These are phyloP conservation scores for Claviceps capensis DNA, from an alignment of 2,329 filamentous ascomycete species.

Conservation along the genomic window DNA sequence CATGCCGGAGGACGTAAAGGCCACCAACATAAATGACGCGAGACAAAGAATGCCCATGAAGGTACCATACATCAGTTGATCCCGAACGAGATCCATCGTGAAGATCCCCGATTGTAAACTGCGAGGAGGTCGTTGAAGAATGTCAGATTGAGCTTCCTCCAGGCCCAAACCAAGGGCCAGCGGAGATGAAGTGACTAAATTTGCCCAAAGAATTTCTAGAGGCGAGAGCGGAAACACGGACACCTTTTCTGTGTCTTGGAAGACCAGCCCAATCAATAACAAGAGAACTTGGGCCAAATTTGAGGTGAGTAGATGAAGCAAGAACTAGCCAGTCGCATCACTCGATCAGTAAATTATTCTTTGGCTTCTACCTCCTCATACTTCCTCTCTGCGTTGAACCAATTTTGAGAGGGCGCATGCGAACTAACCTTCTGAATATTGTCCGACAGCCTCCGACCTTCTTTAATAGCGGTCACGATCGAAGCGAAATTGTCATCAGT, in stretches of 20 bases:
- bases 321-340: constrained; percentile 27
- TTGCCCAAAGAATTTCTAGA: constrained; percentile 64
- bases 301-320: constrained; percentile 53
- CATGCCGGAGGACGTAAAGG: constrained; percentile 33
- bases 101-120: constrained; percentile 47
- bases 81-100: constrained; percentile 6
- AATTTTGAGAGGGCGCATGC: neutral
- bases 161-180: constrained; percentile 60
- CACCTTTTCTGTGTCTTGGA: constrained; percentile 44
- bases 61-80: constrained; percentile 41
- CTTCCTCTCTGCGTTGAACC: neutral
- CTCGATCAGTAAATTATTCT: too few species aligned
- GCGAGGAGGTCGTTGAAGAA: constrained; percentile 52
- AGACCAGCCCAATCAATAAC: constrained; percentile 53
- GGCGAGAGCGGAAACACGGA: constrained; percentile 60
- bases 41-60: constrained; percentile 51
- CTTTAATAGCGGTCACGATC: constrained; percentile 58
- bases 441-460: constrained; percentile 56
- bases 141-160: constrained; percentile 54
- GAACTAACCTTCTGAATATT: constrained; percentile 55
- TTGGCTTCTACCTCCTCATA: neutral
- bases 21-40: constrained; percentile 44
- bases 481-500: constrained; percentile 83
- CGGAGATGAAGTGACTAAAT: constrained; percentile 59
- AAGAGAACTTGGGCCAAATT: constrained; percentile 59